Evolutionary conservation across 2,329 filamentous ascomycete species (phyloP), one percentile per base, ranked within the genome.

Genomic region (Penicillium corylophilum): DNA sequence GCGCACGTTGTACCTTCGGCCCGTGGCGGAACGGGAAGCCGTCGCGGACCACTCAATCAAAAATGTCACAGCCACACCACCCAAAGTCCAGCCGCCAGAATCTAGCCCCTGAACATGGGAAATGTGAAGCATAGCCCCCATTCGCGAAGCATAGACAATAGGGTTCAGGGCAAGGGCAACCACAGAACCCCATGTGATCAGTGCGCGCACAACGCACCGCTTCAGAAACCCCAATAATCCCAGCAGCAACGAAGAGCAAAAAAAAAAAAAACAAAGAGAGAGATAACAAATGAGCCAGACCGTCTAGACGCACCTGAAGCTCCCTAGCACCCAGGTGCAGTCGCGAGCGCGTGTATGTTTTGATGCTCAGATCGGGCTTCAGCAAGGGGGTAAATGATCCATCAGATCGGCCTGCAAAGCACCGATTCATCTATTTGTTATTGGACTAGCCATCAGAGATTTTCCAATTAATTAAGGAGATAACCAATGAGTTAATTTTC

Each of bases 121-220:
- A 13, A 22, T 12, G 13, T 4, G 23, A 40, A 22, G 26, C 28
- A 42, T 13, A 23, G 26, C 12, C 26, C 35, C 35, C 35, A 33
- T 31, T 44, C 43, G 26, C 23, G 8, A 13, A 48, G 35, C 8
- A 51, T 31, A 31, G 29, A 38, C 33, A 26, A 23, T 61, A 63
- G 61, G 61, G 61, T 51, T 62, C 59, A 61, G 61, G 61, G 59
- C 36, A 61, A 62, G 61, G 59, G 59, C 59, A 63, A 38, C 24
- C 28, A 44, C 31, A 42, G 52, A 54, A 38, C 61, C 48, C 55
- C 51, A 48, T 41, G 51, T 61, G 61, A 62, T 61, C 61, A 57
- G 36, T 60, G 52, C 60, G 44, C 61, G 45, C 53, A 55, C 43
- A 53, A 44, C 46, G 48, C 54, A 48, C 46, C 53, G 31, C 31